Conservation (phyloP, 176 grass and related monocot genomes). For the Triticum dicoccoides region DNA sequence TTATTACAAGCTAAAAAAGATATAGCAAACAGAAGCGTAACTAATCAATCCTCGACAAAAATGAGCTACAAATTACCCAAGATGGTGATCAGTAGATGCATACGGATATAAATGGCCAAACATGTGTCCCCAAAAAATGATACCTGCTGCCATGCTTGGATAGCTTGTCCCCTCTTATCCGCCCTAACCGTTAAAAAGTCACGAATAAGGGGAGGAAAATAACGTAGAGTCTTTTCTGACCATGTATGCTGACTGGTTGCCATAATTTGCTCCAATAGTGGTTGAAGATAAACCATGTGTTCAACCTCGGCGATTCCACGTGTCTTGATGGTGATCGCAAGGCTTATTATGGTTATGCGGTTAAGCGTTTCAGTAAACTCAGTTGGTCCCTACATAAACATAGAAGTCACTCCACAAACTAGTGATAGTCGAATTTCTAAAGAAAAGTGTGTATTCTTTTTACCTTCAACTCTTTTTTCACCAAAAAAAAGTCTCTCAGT, state of each 20-base stretch:
- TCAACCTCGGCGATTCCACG: conserved; percentile 97
- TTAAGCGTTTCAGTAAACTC: conserved; percentile 99
- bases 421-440: conserved; percentile 1
- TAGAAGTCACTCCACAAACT: not conserved
- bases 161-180: conserved; percentile 93
- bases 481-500: conserved; percentile 93
- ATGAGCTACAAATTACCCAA: not conserved
- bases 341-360: conserved; percentile 98
- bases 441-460: conserved; percentile 14
- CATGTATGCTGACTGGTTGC: conserved; percentile 94
- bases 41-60: not conserved
- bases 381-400: conserved; percentile 72
- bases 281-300: conserved; percentile 92
- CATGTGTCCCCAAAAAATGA: not conserved
- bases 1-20: not conserved
- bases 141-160: conserved; percentile 95
- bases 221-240: conserved; percentile 85
- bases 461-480: conserved; percentile 99
- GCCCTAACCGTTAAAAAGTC: conserved; percentile 71
- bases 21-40: not conserved
- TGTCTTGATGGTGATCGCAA: conserved; percentile 97
- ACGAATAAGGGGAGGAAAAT: conserved; percentile 85
- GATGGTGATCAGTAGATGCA: conserved; percentile 1
- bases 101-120: conserved; percentile 12
- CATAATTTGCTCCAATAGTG: conserved; percentile 98